These are phyloP conservation scores for Adiantum capillusveneris DNA, from an alignment of 75 land plant species.

Conservation along the genomic window DNA sequence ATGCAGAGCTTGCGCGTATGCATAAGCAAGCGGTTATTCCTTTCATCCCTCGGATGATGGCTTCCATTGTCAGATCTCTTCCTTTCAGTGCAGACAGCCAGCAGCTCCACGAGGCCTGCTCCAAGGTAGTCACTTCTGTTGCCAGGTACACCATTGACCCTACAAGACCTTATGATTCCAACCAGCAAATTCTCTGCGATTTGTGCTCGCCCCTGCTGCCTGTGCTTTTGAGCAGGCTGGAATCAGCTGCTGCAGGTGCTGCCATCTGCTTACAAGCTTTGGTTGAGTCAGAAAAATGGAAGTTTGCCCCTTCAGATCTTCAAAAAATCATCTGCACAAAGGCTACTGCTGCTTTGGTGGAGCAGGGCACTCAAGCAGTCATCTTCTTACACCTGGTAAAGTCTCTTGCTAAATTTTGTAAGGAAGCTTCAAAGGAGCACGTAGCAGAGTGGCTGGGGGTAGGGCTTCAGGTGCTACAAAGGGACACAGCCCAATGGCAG, in stretches of 20 bases:
- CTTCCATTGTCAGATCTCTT: conserved; percentile 45
- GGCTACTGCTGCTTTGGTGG: conserved; percentile 54
- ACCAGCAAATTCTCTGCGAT: conserved; percentile 38
- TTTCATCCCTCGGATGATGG: conserved; percentile 64
- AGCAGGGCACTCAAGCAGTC: conserved; percentile 52
- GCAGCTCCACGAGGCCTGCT: conserved; percentile 82
- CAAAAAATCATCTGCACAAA: conserved; percentile 58
- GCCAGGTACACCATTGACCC: conserved; percentile 76
- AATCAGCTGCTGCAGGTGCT: conserved; percentile 64
- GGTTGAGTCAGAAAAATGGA: conserved; percentile 83
- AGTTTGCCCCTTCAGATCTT: conserved; percentile 52
- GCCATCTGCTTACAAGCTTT: conserved; percentile 84
- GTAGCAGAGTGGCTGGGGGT: conserved; percentile 53
- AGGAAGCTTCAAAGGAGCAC: conserved; percentile 39
- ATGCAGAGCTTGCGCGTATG: conserved; percentile 65
- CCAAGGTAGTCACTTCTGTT: conserved; percentile 66
- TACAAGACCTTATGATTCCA: conserved; percentile 37
- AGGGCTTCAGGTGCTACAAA: conserved; percentile 34
- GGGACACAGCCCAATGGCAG: conserved; percentile 45
- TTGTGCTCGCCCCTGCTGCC: conserved; percentile 66
- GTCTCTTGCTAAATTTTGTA: conserved; percentile 52
- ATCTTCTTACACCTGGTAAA: conserved; percentile 68
- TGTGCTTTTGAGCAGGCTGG: conserved; percentile 45
- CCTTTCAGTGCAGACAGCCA: conserved; percentile 53
- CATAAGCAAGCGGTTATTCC: conserved; percentile 79